These are phyloP conservation scores for Erodium maritimum DNA, from an alignment of 345 rosid species.

Conservation along the genomic window DNA sequence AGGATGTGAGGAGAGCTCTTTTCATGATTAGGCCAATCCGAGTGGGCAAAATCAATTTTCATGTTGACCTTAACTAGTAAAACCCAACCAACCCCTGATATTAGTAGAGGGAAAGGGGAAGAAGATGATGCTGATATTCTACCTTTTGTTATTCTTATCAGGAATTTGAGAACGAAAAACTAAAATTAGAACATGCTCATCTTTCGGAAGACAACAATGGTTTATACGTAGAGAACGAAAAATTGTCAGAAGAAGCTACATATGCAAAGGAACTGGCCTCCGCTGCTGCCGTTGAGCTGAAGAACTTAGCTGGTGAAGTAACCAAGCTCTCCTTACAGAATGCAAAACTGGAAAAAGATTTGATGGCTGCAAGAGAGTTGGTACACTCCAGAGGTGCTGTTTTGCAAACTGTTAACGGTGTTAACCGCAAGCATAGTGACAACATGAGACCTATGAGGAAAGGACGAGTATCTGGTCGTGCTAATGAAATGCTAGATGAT, in stretches of 20 bases:
- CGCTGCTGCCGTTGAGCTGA: conserved; percentile 98
- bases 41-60: no score
- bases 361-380: conserved; percentile 58
- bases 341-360: conserved; percentile 70
- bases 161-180: conserved; percentile 75
- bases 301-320: conserved; percentile 89
- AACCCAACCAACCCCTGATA: no score
- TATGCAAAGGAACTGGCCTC: conserved; percentile 96
- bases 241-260: conserved; percentile 89
- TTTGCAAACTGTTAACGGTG: conserved; percentile 38
- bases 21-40: no score
- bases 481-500: conserved; percentile 51
- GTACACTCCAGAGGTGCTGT: conserved; percentile 44
- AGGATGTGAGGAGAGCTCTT: no score
- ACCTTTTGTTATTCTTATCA: conserved; percentile 10
- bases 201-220: conserved; percentile 90
- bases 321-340: conserved; percentile 79
- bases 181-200: conserved; percentile 74
- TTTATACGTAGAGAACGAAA: conserved; percentile 73
- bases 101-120: no score
- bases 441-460: conserved; percentile 55
- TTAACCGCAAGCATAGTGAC: conserved; percentile 57
- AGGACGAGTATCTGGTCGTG: conserved; percentile 59
- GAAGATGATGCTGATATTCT: not conserved
- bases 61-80: not conserved